These are phyloP conservation scores for Citrus australasica DNA, from an alignment of 345 rosid genomes.

Conservation along the genomic window DNA sequence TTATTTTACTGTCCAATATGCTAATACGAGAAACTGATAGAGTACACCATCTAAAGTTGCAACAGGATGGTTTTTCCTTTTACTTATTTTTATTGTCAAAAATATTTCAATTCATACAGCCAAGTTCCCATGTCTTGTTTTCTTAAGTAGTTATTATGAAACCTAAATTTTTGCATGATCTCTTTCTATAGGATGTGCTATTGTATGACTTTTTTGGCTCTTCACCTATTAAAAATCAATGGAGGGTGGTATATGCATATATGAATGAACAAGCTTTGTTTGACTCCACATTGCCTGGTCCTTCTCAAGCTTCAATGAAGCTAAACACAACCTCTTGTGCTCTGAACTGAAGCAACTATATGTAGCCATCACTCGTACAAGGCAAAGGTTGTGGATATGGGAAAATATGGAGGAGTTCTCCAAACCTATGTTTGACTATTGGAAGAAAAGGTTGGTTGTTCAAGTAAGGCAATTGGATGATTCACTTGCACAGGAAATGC, in stretches of 20 bases:
- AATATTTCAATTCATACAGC: background rate
- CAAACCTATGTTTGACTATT: conserved; percentile 33
- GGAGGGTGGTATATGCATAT: conserved; percentile 47
- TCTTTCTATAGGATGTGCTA: conserved; percentile 40
- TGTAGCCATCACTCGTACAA: conserved; percentile 54
- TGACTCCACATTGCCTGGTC: conserved; percentile 12
- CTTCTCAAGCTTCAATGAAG: conserved; percentile 27
- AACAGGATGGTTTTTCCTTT: no score
- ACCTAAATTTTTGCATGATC: background rate
- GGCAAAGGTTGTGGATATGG: conserved; percentile 55
- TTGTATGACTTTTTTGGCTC: conserved; percentile 50
- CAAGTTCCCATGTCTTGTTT: background rate
- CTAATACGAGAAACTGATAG: no score
- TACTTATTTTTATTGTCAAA: background rate
- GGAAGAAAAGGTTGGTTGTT: conserved; percentile 33
- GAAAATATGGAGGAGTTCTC: conserved; percentile 34
- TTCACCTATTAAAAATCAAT: conserved; percentile 37
- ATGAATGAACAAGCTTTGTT: conserved; percentile 32
- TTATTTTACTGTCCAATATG: no score
- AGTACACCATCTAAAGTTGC: no score
- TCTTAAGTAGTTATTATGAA: background rate
- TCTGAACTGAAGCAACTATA: conserved; percentile 50
- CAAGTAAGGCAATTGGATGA: conserved; percentile 34
- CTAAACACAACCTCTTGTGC: conserved; percentile 40
- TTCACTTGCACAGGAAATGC: conserved; percentile 36